phyloP scores from a whole-genome alignment of 306 rosid genomes.

The Rosa persica region DNA sequence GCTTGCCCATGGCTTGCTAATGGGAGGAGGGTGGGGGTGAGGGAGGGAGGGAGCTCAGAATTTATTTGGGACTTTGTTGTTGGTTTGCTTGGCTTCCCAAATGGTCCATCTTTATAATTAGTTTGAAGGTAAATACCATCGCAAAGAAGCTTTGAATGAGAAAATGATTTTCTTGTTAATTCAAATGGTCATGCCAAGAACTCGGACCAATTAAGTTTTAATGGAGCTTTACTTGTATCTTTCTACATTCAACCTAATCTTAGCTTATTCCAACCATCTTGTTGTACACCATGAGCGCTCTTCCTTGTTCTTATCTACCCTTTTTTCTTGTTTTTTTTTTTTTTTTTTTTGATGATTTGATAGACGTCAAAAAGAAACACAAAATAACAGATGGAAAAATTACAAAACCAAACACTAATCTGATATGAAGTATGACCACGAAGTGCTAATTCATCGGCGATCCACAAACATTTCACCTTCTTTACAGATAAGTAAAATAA shows the following conservation, averaged over 20 bases:
- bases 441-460: background rate
- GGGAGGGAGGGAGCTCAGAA: background rate
- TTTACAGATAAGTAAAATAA: background rate
- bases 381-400: background rate
- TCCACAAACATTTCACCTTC: background rate
- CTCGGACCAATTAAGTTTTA: background rate
- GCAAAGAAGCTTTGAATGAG: background rate
- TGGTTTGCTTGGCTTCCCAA: constrained; percentile 7
- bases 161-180: background rate
- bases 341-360: too few species aligned
- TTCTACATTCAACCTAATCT: background rate
- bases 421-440: too few species aligned
- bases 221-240: background rate
- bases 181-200: constrained; percentile 41
- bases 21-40: background rate
- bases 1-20: constrained; percentile 31
- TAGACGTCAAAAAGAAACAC: background rate
- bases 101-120: constrained; percentile 2
- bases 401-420: too few species aligned
- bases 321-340: too few species aligned
- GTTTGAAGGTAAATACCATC: background rate
- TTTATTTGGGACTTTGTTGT: background rate
- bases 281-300: background rate
- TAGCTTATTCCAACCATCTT: background rate
- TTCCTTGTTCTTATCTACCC: background rate